Evolutionary conservation across 169 alveolate genomes (phyloP).

Genomic region (Eimeria brunetti): DNA sequence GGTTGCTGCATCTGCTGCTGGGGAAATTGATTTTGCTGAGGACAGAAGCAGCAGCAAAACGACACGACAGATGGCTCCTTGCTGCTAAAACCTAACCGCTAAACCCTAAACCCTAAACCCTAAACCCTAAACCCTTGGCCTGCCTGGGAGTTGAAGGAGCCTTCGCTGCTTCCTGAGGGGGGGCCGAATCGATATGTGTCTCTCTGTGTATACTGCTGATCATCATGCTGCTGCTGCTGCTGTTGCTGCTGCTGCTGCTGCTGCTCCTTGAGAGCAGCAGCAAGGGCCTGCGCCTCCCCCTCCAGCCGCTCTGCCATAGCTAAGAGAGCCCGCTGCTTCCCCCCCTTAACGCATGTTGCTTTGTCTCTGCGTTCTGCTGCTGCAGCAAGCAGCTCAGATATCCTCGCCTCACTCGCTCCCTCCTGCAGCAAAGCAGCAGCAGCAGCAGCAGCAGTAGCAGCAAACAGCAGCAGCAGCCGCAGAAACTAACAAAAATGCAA

Average conservation of each 20-base stretch:
- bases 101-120: background rate
- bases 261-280: background rate
- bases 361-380: conserved; percentile 58
- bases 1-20: no score
- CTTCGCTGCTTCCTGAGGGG: conserved; percentile 27
- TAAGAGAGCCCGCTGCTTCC: conserved; percentile 67
- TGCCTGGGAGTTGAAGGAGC: conserved; percentile 14
- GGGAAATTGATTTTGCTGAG: background rate
- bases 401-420: conserved; percentile 10
- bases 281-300: conserved; percentile 30
- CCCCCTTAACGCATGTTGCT: conserved; percentile 50
- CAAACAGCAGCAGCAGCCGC: background rate
- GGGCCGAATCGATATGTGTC: background rate
- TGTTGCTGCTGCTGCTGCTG: conserved; percentile 25
- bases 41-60: background rate
- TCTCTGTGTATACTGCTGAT: background rate
- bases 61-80: background rate
- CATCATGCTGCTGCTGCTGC: background rate
- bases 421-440: background rate
- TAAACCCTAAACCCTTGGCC: background rate
- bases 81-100: background rate
- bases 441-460: conserved; percentile 9
- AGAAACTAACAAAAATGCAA: background rate
- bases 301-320: conserved; percentile 45
- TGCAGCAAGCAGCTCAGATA: conserved; percentile 14